A percentile compares a stretch with the other conserved stretches of the same genome.
phyloP scores from a whole-genome alignment of 345 rosid genomes.

The Eucalyptus fibrosa region DNA sequence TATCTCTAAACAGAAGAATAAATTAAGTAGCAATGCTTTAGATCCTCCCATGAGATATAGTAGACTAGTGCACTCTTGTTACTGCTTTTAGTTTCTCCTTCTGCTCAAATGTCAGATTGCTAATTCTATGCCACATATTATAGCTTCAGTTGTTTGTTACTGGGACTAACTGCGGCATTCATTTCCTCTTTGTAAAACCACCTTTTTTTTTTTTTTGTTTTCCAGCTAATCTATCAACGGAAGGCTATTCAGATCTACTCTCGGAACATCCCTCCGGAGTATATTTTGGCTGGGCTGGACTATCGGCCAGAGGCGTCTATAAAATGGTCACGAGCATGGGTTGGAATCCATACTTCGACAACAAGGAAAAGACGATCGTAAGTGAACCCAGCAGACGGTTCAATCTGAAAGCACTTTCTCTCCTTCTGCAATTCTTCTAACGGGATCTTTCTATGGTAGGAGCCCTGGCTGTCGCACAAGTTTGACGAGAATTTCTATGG shows the following conservation, averaged over 20 bases:
- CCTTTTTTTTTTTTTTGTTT: not conserved
- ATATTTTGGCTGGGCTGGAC: constrained; percentile 88
- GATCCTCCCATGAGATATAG: not conserved
- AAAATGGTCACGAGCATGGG: constrained; percentile 95
- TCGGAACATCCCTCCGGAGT: constrained; percentile 76
- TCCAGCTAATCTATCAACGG: constrained; percentile 79
- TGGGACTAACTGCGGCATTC: not conserved
- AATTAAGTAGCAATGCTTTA: not conserved
- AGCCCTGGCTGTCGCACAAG: constrained; percentile 87
- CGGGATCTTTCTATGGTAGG: constrained; percentile 20
- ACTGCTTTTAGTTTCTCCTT: not conserved
- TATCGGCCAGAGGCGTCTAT: constrained; percentile 48
- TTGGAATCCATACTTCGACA: constrained; percentile 88
- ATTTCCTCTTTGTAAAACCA: not conserved
- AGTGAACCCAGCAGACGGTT: constrained; percentile 7
- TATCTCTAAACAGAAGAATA: not conserved
- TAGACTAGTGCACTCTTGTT: not conserved
- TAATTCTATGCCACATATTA: not conserved
- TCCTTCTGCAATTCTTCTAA: not conserved
- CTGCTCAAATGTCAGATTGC: not conserved
- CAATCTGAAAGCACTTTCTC: not conserved
- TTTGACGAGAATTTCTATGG: constrained; percentile 80
- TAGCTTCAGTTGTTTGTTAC: not conserved
- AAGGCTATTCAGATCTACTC: constrained; percentile 43
- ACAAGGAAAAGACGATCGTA: constrained; percentile 74